phyloP scores from a whole-genome alignment of 1,284 basidiomycete genomes.

The Volvariella volvacea region DNA sequence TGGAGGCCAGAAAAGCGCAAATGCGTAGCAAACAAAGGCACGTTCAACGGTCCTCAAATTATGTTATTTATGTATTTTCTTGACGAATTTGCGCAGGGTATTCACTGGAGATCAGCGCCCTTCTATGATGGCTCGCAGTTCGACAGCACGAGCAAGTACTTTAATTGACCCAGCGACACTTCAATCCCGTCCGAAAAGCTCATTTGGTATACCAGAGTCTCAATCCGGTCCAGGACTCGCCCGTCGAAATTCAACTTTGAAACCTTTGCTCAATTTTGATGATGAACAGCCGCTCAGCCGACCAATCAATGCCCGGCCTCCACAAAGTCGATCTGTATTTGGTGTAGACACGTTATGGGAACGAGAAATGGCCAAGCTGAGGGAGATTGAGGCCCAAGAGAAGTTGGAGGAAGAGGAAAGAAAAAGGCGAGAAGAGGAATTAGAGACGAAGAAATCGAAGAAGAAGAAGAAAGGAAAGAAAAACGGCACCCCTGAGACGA shows the following conservation, averaged over 20 bases:
- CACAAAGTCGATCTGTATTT: constrained; percentile 65
- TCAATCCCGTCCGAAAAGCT: constrained; percentile 34
- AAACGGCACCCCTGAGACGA: constrained; percentile 13
- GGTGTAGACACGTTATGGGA: constrained; percentile 80
- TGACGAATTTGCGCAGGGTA: constrained; percentile 34
- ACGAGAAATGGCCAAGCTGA: constrained; percentile 67
- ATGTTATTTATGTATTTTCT: constrained; percentile 4
- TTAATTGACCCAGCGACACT: constrained; percentile 67
- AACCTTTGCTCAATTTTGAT: constrained; percentile 58
- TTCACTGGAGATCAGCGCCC: constrained; percentile 73
- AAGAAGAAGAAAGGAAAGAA: constrained; percentile 38
- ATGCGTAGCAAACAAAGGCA: constrained; percentile 76
- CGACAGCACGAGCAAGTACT: constrained; percentile 48
- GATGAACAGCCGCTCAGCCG: constrained; percentile 30
- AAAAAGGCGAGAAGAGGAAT: constrained; percentile 34
- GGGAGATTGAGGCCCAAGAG: constrained; percentile 63
- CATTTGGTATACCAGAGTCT: constrained; percentile 18
- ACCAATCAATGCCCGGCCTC: constrained; percentile 15
- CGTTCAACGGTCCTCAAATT: constrained; percentile 13
- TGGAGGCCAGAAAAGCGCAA: constrained; percentile 66
- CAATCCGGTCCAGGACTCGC: constrained; percentile 28
- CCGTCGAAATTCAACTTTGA: constrained; percentile 44
- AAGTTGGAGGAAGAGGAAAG: constrained; percentile 42
- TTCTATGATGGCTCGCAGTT: constrained; percentile 74
- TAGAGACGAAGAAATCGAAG: constrained; percentile 34